Evolutionary conservation across 2,329 filamentous ascomycete genomes (phyloP).

Genomic region (Canariomyces notabilis): DNA sequence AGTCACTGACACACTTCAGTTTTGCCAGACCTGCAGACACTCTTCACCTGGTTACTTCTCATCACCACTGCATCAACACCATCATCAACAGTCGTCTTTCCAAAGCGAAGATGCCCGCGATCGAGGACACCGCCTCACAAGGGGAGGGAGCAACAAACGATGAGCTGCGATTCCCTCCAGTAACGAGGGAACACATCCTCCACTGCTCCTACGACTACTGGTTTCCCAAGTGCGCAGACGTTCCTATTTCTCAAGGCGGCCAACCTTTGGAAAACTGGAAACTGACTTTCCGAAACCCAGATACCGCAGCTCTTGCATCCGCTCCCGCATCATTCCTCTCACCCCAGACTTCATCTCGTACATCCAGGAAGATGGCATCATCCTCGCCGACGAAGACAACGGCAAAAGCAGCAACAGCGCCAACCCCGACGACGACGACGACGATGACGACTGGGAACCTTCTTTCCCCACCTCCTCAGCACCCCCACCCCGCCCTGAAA

Average conservation of each 20-base stretch:
- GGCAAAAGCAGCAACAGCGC: constrained; percentile 41
- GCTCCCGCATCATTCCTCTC: constrained; percentile 78
- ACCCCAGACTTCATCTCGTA: constrained; percentile 74
- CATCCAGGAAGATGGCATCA: constrained; percentile 85
- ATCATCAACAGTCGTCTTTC: not conserved
- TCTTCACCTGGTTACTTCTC: not conserved
- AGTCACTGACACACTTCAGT: too few species aligned
- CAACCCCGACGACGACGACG: constrained; percentile 37
- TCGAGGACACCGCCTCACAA: constrained; percentile 23
- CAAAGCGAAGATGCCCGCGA: constrained; percentile 30
- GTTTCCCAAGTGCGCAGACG: constrained; percentile 63
- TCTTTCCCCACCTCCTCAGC: constrained; percentile 28
- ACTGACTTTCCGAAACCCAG: constrained; percentile 38
- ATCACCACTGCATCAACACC: not conserved
- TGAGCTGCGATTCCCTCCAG: constrained; percentile 68
- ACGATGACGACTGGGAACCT: constrained; percentile 53
- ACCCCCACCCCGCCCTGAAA: constrained; percentile 33
- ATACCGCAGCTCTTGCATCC: constrained; percentile 76
- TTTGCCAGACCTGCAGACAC: not conserved
- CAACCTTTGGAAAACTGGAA: not conserved
- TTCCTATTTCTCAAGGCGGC: not conserved
- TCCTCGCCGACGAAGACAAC: constrained; percentile 63
- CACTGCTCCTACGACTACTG: constrained; percentile 93
- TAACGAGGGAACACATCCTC: constrained; percentile 80
- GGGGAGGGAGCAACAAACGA: constrained; percentile 11